Conservation (phyloP, 2,329 filamentous ascomycete genomes). For the Cladophialophora bantiana region DNA sequence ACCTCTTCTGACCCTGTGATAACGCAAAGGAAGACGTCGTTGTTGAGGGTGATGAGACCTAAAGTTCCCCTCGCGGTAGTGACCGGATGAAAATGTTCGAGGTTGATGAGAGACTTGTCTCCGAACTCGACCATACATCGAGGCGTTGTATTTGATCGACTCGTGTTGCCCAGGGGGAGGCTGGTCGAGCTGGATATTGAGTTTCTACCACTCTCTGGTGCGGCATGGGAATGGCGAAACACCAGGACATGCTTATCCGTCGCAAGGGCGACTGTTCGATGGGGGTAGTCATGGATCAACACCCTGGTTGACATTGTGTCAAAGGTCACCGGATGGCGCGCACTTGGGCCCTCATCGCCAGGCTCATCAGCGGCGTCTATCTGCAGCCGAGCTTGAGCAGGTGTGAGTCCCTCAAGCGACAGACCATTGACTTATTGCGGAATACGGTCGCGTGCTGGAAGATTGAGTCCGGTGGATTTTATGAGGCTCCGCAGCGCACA, state of each 20-base stretch:
- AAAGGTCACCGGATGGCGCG: conserved; percentile 18
- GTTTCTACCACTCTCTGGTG: conserved; percentile 60
- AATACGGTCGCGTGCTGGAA: conserved; percentile 22
- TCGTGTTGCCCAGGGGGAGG: conserved; percentile 34
- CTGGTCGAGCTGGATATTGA: conserved; percentile 51
- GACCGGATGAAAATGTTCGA: conserved; percentile 78
- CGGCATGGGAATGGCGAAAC: conserved; percentile 73
- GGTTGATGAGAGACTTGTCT: conserved; percentile 67
- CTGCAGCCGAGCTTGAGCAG: neutral
- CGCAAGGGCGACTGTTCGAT: conserved; percentile 85
- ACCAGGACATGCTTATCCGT: conserved; percentile 81
- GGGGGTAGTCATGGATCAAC: conserved; percentile 83
- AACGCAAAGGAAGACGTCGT: conserved; percentile 89
- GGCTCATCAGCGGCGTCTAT: conserved; percentile 7
- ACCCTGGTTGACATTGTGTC: conserved; percentile 71
- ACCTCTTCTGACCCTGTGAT: conserved; percentile 80
- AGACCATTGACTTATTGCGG: conserved; percentile 15
- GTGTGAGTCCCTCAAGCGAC: neutral
- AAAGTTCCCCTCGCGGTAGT: conserved; percentile 85
- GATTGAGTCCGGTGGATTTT: neutral
- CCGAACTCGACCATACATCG: conserved; percentile 91
- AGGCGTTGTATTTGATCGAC: conserved; percentile 44
- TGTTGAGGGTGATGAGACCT: conserved; percentile 81
- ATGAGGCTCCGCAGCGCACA: neutral
- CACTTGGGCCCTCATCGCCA: conserved; percentile 21